Percentiles rank a stretch among this genome's conserved stretches.
These are phyloP conservation scores for Cladosporium phlei DNA, from an alignment of 2,329 filamentous ascomycete species.

Conservation along the genomic window DNA sequence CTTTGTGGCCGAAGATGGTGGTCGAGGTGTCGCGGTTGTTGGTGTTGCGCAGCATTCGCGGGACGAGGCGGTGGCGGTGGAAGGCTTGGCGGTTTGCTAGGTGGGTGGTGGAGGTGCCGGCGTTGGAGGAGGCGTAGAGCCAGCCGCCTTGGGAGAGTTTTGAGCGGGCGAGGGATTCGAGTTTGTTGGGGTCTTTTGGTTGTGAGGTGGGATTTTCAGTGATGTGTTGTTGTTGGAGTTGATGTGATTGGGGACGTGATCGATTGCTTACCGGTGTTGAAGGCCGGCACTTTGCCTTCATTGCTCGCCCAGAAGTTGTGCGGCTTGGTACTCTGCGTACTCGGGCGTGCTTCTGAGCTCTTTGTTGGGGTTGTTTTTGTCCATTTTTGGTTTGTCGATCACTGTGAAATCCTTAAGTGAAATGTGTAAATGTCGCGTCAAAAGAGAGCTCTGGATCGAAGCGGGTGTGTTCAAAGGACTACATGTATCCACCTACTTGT, in stretches of 20 bases:
- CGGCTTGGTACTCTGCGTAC: slow-evolving; percentile 51
- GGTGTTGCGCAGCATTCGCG: slow-evolving; percentile 58
- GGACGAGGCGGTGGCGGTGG: slow-evolving; percentile 59
- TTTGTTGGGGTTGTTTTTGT: slow-evolving; percentile 51
- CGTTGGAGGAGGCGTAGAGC: slow-evolving; percentile 56
- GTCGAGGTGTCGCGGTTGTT: slow-evolving; percentile 54
- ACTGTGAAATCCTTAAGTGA: no score
- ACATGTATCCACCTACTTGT: no score
- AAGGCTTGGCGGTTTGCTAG: slow-evolving; percentile 60
- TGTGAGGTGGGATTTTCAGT: not conserved
- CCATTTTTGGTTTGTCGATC: no score
- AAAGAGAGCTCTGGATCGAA: no score
- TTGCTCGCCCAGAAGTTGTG: slow-evolving; percentile 54
- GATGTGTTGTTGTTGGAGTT: not conserved
- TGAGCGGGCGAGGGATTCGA: slow-evolving; percentile 55
- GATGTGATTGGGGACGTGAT: not conserved
- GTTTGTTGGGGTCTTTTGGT: slow-evolving; percentile 49
- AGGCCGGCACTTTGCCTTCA: slow-evolving; percentile 45
- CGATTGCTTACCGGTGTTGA: slow-evolving; percentile 48
- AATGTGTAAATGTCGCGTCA: no score
- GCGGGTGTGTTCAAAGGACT: no score
- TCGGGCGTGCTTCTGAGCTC: slow-evolving; percentile 48
- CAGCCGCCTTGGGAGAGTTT: slow-evolving; percentile 56
- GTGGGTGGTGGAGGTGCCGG: slow-evolving; percentile 50
- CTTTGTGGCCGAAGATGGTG: slow-evolving; percentile 56